Percentiles rank a stretch among this genome's conserved stretches.
Conservation (phyloP, 1,284 basidiomycete genomes). For the Pseudozyma pruni region DNA sequence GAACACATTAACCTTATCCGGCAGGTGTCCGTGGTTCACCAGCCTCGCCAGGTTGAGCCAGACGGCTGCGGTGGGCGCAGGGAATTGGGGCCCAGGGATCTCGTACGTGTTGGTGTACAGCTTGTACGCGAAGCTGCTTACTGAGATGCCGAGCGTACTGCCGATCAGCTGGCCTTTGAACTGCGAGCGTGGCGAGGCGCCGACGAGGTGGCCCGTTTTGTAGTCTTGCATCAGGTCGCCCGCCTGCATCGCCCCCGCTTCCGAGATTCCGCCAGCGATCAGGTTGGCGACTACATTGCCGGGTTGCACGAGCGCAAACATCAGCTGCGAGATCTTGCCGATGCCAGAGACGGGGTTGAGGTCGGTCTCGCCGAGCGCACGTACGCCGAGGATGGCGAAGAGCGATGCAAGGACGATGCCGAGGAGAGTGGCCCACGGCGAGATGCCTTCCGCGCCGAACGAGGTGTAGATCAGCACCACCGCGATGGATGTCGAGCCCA, state of each 20-base stretch:
- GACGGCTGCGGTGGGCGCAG: constrained; percentile 87
- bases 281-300: constrained; percentile 88
- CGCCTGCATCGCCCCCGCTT: constrained; percentile 95
- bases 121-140: constrained; percentile 86
- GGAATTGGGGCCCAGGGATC: constrained; percentile 83
- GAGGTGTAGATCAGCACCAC: constrained; percentile 84
- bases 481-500: constrained; percentile 76
- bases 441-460: constrained; percentile 88
- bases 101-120: constrained; percentile 86
- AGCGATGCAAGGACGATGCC: constrained; percentile 85
- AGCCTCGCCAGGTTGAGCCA: constrained; percentile 87
- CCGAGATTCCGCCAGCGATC: constrained; percentile 93
- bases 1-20: constrained; percentile 79
- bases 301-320: constrained; percentile 93
- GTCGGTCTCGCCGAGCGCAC: constrained; percentile 65
- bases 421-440: constrained; percentile 89
- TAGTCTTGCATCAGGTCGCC: constrained; percentile 98
- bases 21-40: constrained; percentile 82
- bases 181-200: constrained; percentile 66
- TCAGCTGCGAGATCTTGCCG: constrained; percentile 91
- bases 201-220: constrained; percentile 89
- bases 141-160: constrained; percentile 81
- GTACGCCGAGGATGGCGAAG: constrained; percentile 79
- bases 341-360: constrained; percentile 78
- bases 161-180: constrained; percentile 68